Evolutionary conservation across 1,139 yeast species (phyloP), one percentile per base, ranked within the genome.

Genomic region (Kurtzmaniella quercitrusa): DNA sequence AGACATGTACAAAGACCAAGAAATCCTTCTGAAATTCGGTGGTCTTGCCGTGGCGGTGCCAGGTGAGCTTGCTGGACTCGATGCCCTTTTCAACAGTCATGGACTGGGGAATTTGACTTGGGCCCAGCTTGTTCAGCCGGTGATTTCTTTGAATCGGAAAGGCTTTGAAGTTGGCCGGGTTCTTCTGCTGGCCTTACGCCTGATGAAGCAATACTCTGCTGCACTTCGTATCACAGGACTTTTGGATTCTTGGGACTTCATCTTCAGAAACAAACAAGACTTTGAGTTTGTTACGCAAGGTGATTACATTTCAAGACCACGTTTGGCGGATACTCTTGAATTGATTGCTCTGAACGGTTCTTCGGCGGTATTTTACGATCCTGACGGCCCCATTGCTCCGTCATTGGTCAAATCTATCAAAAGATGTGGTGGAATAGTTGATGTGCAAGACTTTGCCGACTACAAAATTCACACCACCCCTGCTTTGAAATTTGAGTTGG

Each of bases 41-140:
- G 98, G 97, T 0, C 67, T 88, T 19, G 89, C 96, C 0, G 81
- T 82, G 15, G 98, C 81, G 1, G 77, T 85, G 10, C 98, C 98
- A 0, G 98, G 98, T 8, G 98, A 93, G 58, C 57, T 93, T 40
- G 82, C 82, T 46, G 98, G 98, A 0, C 66, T 90, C 19, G 80
- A 85, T 55, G 77, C 73, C 40, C 68, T 94, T 29, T 80, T 66
- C 59, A 55, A 62, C 19, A 51, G 59, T 11, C 93, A 83, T 54
- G 89, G 94, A 0, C 81, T 89, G 12, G 94, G 95, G 0, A 71
- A 70, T 8, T 60, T 88, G 12, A 54, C 73, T 1, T 93, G 98
- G 97, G 57, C 59, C n/a, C 80, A 87, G 21, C 67, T 91, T 45
- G 61, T 93, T 17, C 70, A 75, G 50, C 98, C 98, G 0, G 94